Evolutionary conservation across 495 filamentous ascomycete species (phyloP).

Genomic region (Beverwykella pulmonaria): DNA sequence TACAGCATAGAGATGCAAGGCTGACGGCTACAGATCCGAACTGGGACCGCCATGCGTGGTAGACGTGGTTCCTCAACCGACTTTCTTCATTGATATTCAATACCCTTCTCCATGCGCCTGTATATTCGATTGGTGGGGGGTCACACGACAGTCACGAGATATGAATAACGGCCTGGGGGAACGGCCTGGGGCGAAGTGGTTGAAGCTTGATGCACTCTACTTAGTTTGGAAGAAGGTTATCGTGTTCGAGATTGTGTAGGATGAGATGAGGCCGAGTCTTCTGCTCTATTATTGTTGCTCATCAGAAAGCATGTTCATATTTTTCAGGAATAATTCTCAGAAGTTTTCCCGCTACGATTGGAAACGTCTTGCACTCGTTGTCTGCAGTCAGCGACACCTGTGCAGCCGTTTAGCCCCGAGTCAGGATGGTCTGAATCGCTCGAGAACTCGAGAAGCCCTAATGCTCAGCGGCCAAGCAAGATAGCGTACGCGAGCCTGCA

Average conservation of each 20-base stretch:
- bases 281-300: neutral
- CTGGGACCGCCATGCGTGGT: conserved; percentile 41
- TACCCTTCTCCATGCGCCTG: neutral
- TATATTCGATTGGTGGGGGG: neutral
- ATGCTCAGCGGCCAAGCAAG: too few species aligned
- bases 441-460: neutral
- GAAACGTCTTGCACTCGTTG: too few species aligned
- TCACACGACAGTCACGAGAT: conserved; percentile 30
- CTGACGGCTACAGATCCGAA: conserved; percentile 35
- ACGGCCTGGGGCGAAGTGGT: too few species aligned
- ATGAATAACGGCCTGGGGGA: conserved; percentile 3
- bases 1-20: neutral
- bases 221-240: neutral
- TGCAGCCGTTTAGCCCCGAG: neutral
- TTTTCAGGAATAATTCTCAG: neutral
- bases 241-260: conserved; percentile 2
- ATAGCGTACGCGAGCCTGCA: neutral
- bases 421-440: neutral
- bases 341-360: neutral
- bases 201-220: neutral
- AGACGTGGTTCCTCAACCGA: neutral
- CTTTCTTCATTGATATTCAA: neutral
- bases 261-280: neutral
- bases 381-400: too few species aligned
- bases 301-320: neutral